Conservation (phyloP, 75 land plant species). For the Picea sitchensis region DNA sequence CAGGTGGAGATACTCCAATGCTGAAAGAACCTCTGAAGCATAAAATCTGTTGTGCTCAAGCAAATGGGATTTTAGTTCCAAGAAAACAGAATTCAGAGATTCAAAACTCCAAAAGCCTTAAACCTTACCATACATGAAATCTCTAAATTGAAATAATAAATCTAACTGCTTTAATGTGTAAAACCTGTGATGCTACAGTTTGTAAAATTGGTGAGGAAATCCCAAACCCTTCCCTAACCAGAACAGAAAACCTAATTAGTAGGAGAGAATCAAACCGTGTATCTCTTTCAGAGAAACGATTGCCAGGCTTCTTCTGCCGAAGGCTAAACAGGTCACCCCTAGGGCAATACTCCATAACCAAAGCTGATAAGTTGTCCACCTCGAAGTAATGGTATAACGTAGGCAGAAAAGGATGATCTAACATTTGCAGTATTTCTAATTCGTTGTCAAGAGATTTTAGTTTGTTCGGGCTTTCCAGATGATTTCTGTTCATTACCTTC, state of each 20-base stretch:
- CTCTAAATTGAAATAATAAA: background rate
- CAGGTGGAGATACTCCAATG: conserved; percentile 25
- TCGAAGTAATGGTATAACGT: conserved; percentile 22
- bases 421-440: conserved; percentile 15
- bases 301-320: background rate
- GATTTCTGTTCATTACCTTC: background rate
- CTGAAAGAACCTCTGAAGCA: conserved; percentile 25
- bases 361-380: background rate
- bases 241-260: background rate
- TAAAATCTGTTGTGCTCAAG: conserved; percentile 10
- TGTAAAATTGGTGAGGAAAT: background rate
- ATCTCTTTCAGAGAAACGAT: background rate
- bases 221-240: too few relatives aligned
- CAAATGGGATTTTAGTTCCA: background rate
- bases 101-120: background rate
- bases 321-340: conserved; percentile 22
- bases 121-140: background rate
- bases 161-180: background rate
- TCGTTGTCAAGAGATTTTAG: conserved; percentile 6
- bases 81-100: background rate
- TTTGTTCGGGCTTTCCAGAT: background rate
- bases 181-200: background rate
- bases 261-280: background rate
- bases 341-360: conserved; percentile 31
- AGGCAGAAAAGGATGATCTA: conserved; percentile 31